These are phyloP conservation scores for Macrophomina phaseolina DNA, from an alignment of 2,329 filamentous ascomycete genomes.

Conservation along the genomic window DNA sequence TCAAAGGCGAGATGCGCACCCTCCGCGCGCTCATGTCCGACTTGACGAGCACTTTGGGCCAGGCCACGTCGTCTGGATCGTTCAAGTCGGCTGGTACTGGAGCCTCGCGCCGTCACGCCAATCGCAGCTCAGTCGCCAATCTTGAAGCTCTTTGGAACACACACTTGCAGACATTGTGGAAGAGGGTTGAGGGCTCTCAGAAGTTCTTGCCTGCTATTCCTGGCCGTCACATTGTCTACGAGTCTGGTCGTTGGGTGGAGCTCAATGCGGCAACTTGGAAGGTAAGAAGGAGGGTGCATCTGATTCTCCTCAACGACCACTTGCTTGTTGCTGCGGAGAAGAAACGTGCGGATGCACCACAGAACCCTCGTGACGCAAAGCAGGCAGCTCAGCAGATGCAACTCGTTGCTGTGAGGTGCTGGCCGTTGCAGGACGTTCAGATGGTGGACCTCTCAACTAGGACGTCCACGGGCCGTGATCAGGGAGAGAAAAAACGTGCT, in stretches of 20 bases:
- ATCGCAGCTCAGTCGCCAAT: constrained; percentile 86
- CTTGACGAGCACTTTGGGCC: constrained; percentile 63
- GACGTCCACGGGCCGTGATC: neutral
- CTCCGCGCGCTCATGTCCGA: constrained; percentile 91
- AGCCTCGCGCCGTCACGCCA: constrained; percentile 65
- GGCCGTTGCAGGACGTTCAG: constrained; percentile 90
- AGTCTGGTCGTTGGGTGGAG: constrained; percentile 93
- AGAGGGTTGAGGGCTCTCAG: constrained; percentile 95
- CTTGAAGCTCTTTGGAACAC: constrained; percentile 71
- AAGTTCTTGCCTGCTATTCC: constrained; percentile 91
- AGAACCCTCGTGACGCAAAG: constrained; percentile 56
- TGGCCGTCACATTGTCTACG: constrained; percentile 91
- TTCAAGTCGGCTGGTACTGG: constrained; percentile 40
- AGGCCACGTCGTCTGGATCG: constrained; percentile 50
- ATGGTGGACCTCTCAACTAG: constrained; percentile 79
- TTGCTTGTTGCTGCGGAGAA: constrained; percentile 93
- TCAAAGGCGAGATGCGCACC: constrained; percentile 94
- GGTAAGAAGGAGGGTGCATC: constrained; percentile 83
- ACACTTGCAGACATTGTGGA: constrained; percentile 83
- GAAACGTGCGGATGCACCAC: constrained; percentile 73
- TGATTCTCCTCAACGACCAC: constrained; percentile 94
- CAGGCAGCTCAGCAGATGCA: constrained; percentile 57
- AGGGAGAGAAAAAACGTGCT: constrained; percentile 29
- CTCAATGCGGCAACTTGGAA: constrained; percentile 98
- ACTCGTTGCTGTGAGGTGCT: constrained; percentile 91